Base-by-base conservation (phyloP, 257 asterid species). In the Linaria vulgaris region DNA sequence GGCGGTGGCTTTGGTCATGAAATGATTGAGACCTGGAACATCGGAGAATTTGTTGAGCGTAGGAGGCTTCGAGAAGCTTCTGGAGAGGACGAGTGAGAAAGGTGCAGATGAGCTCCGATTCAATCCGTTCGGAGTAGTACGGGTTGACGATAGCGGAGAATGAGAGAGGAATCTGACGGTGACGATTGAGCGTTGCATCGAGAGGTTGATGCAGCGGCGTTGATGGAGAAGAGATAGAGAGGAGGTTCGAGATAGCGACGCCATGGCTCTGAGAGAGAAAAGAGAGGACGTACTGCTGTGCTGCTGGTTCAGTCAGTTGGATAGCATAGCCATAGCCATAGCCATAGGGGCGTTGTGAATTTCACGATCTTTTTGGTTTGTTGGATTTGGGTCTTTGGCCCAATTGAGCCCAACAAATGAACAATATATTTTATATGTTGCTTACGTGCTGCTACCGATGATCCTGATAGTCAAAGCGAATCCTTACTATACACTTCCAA, bases 181-280 rank as follows among this genome's bases (percentile, higher is more conserved):
- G 48, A 82, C 63, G 59, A 79, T 19, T 58, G 87, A 75, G 71
- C 81, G 80, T 60, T 74, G 68, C 34, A 67, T 73, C 0, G 85
- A 91, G 63, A 82, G 77, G 43, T 71, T 74, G 63, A 79, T 64
- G 75, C 79, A 76, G 69, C 78, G 82, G 5, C 79, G 95, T 64
- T 85, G 94, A 63, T 73, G 78, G 39, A 85, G 70, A 54, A 83
- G 72, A 45, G 95, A 85, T 50, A 90, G 79, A 38, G 95, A 79
- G 13, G 82, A 70, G 46, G 78, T 55, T 5, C 82, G 79, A 45
- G 88, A 74, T 23, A 90, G 66, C 31, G 89, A 73, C 76, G 92
- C 91, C 91, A 84, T 76, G 9, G 45, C 16, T 7, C 34, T 6
- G 34, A 27, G 37, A 23, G 45, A n/a, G n/a, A 30, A 9, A 9